These are phyloP conservation scores for Byssochlamys sp. DNA, from an alignment of 2,329 filamentous ascomycete genomes.

Conservation along the genomic window DNA sequence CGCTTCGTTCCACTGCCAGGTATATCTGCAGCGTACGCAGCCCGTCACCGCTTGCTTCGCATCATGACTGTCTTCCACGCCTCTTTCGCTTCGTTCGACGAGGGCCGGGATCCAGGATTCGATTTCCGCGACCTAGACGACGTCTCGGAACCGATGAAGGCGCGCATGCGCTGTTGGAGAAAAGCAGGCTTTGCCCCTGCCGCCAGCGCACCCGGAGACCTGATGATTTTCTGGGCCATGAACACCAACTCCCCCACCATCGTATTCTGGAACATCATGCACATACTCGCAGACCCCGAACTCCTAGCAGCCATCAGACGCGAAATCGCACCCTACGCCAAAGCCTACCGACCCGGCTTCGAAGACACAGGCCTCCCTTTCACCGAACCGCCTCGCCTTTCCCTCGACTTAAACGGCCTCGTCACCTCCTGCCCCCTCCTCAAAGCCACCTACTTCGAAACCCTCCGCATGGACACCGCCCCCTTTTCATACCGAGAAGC, in stretches of 20 bases:
- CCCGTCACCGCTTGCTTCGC: slow-evolving; percentile 33
- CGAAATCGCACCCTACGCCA: slow-evolving; percentile 38
- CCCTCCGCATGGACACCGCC: slow-evolving; percentile 35
- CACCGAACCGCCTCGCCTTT: slow-evolving; percentile 34
- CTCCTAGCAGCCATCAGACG: slow-evolving; percentile 35
- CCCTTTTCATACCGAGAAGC: slow-evolving; percentile 35
- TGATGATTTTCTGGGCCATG: slow-evolving; percentile 47
- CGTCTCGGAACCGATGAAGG: slow-evolving; percentile 36
- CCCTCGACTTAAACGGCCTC: slow-evolving; percentile 32
- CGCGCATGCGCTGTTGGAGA: slow-evolving; percentile 33
- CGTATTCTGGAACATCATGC: slow-evolving; percentile 44
- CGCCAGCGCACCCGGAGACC: slow-evolving; percentile 33
- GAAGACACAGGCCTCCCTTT: slow-evolving; percentile 34
- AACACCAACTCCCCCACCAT: slow-evolving; percentile 45
- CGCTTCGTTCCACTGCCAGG: slow-evolving; percentile 46
- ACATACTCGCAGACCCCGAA: slow-evolving; percentile 33
- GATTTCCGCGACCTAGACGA: slow-evolving; percentile 42
- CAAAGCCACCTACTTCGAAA: slow-evolving; percentile 39
- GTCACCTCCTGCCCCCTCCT: slow-evolving; percentile 38
- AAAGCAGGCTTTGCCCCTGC: slow-evolving; percentile 26
- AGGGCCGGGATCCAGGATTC: slow-evolving; percentile 33
- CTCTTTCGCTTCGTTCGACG: slow-evolving; percentile 34
- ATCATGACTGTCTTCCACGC: slow-evolving; percentile 34
- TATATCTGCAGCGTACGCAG: slow-evolving; percentile 40
- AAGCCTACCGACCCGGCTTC: slow-evolving; percentile 26